Conservation (phyloP, 2,329 filamentous ascomycete species). For the Lasiodiplodia sp. region DNA sequence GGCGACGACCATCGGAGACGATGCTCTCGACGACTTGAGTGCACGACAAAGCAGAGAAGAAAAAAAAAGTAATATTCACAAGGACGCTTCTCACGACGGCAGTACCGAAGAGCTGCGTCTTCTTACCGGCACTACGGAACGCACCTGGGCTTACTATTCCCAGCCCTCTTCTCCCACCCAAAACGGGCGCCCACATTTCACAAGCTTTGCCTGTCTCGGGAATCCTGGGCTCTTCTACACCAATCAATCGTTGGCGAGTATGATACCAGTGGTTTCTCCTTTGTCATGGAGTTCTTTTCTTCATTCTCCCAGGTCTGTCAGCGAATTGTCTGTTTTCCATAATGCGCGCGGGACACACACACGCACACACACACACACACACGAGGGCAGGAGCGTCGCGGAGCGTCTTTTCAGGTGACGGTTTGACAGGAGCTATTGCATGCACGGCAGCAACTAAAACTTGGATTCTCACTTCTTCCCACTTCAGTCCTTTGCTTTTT, state of each 20-base stretch:
- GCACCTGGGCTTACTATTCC: background rate
- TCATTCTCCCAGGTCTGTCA: background rate
- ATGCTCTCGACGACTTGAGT: background rate
- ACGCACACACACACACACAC: background rate
- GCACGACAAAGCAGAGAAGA: slow-evolving; percentile 13
- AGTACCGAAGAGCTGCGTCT: slow-evolving; percentile 4
- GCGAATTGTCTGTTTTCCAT: background rate
- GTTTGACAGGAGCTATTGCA: slow-evolving; percentile 26
- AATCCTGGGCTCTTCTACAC: background rate
- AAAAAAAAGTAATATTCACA: slow-evolving; percentile 2
- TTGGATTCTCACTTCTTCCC: slow-evolving; percentile 19
- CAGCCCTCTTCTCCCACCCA: background rate
- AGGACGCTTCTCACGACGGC: slow-evolving; percentile 1
- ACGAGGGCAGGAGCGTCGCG: slow-evolving; percentile 2
- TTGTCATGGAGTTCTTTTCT: background rate
- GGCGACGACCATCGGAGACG: background rate
- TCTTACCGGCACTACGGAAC: slow-evolving; percentile 15
- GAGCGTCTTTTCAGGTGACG: background rate
- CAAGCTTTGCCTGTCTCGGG: background rate
- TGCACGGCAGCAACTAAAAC: slow-evolving; percentile 25
- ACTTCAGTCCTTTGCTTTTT: slow-evolving; percentile 23
- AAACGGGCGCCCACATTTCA: background rate
- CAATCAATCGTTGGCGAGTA: slow-evolving; percentile 16
- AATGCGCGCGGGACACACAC: slow-evolving; percentile 15
- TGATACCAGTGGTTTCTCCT: slow-evolving; percentile 19